Percentiles rank a stretch among this genome's conserved stretches.
Conservation (phyloP, 23 red algal species). For the Chondrus crispus region DNA sequence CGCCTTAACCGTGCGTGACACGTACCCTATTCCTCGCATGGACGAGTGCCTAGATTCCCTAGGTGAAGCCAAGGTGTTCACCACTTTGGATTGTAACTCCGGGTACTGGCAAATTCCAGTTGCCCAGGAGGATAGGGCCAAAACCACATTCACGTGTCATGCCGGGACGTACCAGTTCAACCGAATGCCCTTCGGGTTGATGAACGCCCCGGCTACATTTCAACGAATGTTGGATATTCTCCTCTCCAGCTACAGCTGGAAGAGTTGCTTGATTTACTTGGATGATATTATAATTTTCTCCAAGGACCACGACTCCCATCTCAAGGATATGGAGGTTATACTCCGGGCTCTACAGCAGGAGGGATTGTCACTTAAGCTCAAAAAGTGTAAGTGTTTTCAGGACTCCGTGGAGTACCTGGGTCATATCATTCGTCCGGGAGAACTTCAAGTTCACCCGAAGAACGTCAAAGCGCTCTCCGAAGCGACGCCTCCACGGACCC, state of each 20-base stretch:
- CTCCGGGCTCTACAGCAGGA: not conserved
- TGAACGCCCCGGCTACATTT: not conserved
- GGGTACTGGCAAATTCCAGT: conserved; percentile 20
- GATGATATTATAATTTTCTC: conserved; percentile 21
- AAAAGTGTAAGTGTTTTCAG: not conserved
- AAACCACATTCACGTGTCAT: conserved; percentile 1
- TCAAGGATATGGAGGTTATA: not conserved
- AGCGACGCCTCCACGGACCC: not conserved
- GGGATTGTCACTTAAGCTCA: not conserved
- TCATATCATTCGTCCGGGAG: not conserved
- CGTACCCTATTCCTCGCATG: conserved; percentile 1
- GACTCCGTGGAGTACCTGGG: conserved; percentile 4
- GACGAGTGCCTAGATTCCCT: conserved; percentile 21
- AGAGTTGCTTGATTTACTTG: not conserved
- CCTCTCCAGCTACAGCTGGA: not conserved
- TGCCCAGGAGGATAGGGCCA: not conserved
- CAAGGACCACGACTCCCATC: not conserved
- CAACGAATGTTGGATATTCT: not conserved
- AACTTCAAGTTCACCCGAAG: not conserved
- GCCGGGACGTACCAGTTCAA: not conserved
- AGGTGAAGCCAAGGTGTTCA: not conserved
- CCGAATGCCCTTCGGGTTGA: conserved; percentile 18
- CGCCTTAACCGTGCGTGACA: not conserved
- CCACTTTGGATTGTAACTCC: not conserved
- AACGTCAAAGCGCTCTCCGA: not conserved